Evolutionary conservation across 2,329 filamentous ascomycete species (phyloP).

Genomic region (Geoglossum cookeanum): DNA sequence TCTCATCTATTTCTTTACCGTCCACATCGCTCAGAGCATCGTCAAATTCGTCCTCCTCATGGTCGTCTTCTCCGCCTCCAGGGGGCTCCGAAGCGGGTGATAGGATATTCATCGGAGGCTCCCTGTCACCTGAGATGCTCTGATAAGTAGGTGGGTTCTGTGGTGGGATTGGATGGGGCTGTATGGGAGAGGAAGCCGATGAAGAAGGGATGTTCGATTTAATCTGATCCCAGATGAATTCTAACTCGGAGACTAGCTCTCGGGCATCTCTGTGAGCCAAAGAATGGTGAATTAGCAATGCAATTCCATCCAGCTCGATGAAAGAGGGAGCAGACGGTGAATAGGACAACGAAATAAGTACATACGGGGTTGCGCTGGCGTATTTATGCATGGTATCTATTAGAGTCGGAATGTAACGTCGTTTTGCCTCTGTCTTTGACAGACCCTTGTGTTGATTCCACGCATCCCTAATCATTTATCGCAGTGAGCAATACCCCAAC

Average conservation of each 20-base stretch:
- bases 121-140: conserved; percentile 29
- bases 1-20: conserved; percentile 12
- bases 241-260: conserved; percentile 81
- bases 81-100: conserved; percentile 42
- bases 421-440: conserved; percentile 79
- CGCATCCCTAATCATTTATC: conserved; percentile 44
- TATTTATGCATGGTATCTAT: conserved; percentile 96
- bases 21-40: conserved; percentile 9
- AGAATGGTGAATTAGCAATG: too few species aligned
- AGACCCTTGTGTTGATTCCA: conserved; percentile 80
- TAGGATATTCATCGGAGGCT: conserved; percentile 47
- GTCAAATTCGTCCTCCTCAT: conserved; percentile 26
- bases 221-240: conserved; percentile 98
- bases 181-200: conserved; percentile 29
- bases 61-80: conserved; percentile 28
- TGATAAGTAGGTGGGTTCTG: conserved; percentile 23
- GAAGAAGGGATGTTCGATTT: conserved; percentile 58
- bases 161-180: conserved; percentile 10
- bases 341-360: conserved; percentile 7
- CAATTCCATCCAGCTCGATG: conserved; percentile 34
- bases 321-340: background rate
- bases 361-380: conserved; percentile 60
- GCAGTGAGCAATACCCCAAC: background rate
- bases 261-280: conserved; percentile 43
- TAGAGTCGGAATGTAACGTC: conserved; percentile 77